Evolutionary conservation across 2,329 filamentous ascomycete genomes (phyloP).

Genomic region (Alternaria dauci): DNA sequence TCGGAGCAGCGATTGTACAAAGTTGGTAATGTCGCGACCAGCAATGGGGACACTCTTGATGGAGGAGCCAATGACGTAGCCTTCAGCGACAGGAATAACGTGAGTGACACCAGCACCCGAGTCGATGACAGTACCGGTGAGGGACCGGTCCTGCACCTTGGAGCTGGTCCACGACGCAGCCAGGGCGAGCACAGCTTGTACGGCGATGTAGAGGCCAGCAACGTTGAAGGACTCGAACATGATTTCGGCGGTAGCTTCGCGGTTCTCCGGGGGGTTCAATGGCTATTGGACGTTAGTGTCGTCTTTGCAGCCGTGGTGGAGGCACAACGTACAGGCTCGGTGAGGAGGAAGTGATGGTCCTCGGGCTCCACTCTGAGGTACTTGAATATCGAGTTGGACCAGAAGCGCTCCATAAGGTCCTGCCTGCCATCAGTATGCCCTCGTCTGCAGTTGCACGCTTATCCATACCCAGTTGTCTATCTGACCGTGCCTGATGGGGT

Average conservation of each 20-base stretch:
- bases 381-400: conserved; percentile 99
- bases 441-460: not conserved
- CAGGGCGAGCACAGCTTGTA: conserved; percentile 94
- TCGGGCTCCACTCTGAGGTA: conserved; percentile 97
- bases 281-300: conserved; percentile 65
- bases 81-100: conserved; percentile 97
- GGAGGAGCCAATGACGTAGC: conserved; percentile 97
- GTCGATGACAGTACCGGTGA: conserved; percentile 98
- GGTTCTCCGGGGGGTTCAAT: conserved; percentile 97
- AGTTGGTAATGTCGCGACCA: conserved; percentile 97
- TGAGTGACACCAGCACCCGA: conserved; percentile 99
- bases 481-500: conserved; percentile 96
- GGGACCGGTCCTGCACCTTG: conserved; percentile 93
- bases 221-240: conserved; percentile 99
- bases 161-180: conserved; percentile 98
- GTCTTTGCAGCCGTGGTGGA: not conserved
- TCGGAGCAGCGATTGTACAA: conserved; percentile 93
- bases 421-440: conserved; percentile 50
- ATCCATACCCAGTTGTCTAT: conserved; percentile 93
- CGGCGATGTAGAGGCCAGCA: conserved; percentile 97
- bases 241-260: conserved; percentile 98
- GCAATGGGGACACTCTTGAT: conserved; percentile 99
- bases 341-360: conserved; percentile 98
- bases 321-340: conserved; percentile 78
- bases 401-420: conserved; percentile 99